Evolutionary conservation across 768 basidiomycete species (phyloP), one percentile per base, ranked within the genome.

Genomic region (Agrocybe pediades): DNA sequence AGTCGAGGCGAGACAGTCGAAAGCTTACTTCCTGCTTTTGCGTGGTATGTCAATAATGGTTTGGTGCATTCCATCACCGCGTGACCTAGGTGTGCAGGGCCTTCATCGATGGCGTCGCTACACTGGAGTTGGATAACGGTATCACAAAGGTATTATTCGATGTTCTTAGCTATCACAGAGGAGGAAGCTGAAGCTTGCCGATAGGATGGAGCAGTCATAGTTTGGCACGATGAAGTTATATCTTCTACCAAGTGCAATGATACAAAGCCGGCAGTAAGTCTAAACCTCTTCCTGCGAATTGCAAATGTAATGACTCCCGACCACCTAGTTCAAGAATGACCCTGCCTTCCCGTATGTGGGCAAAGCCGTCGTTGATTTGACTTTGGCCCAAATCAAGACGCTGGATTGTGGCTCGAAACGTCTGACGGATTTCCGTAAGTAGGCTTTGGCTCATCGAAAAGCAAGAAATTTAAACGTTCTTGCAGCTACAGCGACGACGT

Each of bases 191-290:
- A 46, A 24, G 25, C 13, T 42, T 51, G 41, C 25, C 17, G 15
- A 17, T 62, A 90, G 88, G 91, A 93, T 64, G 88, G 87, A 11
- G 78, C 79, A 44, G 84, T 88, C 15, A 75, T 93, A 39, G 87
- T 92, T 13, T 92, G 87, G 87, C 90, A 93, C 61, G 90, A 93
- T 68, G 83, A 85, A 67, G 71, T 72, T 40, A 87, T 93, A 55
- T 65, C 69, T 2, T 58, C 80, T 3, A 74, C 73, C 27, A 93
- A 92, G 66, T 92, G 90, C 66, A 60, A 63, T 20, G 90, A 92
- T 65, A 91, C 88, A 1, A 60, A 55, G 15, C 86, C 90, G 42
- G 83, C 66, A 30, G 88, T 90, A 62, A 62, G 75, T 70, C 6
- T 6, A 45, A 40, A 19, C 13, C 24, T n/a, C n/a, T n/a, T n/a